Base-by-base conservation (phyloP, 1,284 basidiomycete genomes). In the Puccinia hordei region DNA sequence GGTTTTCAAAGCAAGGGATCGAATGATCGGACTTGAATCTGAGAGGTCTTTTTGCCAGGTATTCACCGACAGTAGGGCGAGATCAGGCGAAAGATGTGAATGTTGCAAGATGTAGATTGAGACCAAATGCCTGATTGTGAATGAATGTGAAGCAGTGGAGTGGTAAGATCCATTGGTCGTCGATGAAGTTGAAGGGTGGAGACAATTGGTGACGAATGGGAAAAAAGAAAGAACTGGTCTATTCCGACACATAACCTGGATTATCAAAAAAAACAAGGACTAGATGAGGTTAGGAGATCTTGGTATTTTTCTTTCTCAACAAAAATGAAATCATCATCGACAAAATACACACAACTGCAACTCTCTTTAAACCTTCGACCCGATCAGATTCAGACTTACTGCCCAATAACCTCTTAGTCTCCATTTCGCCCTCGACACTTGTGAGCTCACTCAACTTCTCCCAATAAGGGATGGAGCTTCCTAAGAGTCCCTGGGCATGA, bases 31-130 rank as follows among this genome's bases (percentile, higher is more conserved):
- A 81, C 92, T 97, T 10, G 91, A 88, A 84, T 99, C 96, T 1
- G 91, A 91, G 24, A 99, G 88, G 87, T 99, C 97, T 85, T 95
- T 94, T 86, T 99, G 97, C 85, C 98, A 98, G 13, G 96, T 97
- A 87, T 99, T 99, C 88, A 99, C 97, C 8, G 95, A 96, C 33
- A 99, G 89, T 51, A 99, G 87, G 0, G 97, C 93, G 74, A 99
- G 90, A 86, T 99, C 97, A 10, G 96, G 95, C 84, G 95, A 94
- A 71, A 91, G 90, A 69, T 92, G 90, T 63, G 96, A 95, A 86
- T 97, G 96, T 82, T 94, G 91, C 55, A 98, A 88, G 82, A 99
- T 91, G 87, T 96, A 98, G 83, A 98, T 96, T 86, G 98, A 99
- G 63, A 98, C 95, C 80, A 99, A 91, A 87, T 98, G 98, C 82